A percentile compares a stretch with the other conserved stretches of the same genome.
phyloP scores from a whole-genome alignment of 192 early-diverging fungal genomes.

The Coemansia furcata region DNA sequence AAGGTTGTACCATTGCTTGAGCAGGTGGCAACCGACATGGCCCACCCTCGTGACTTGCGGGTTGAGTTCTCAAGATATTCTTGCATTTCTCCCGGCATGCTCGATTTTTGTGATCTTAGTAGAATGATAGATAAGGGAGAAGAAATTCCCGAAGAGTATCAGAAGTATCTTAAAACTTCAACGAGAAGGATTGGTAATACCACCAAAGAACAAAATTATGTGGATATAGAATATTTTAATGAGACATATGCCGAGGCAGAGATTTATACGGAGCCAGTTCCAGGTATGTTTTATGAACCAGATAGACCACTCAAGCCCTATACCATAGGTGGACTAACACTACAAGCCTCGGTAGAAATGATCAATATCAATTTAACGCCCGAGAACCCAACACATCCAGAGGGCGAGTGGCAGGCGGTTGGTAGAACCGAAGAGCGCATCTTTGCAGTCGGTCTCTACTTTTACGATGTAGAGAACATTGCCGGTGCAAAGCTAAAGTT shows the following conservation, averaged over 20 bases:
- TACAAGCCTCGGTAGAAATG: slow-evolving; percentile 70
- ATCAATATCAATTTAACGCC: slow-evolving; percentile 64
- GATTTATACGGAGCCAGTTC: slow-evolving; percentile 13
- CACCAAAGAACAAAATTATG: no score
- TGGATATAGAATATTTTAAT: neutral
- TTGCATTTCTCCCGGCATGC: neutral
- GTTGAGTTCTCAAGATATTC: neutral
- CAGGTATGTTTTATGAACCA: neutral
- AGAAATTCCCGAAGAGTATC: neutral
- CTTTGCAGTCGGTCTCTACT: slow-evolving; percentile 33
- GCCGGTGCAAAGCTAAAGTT: no score
- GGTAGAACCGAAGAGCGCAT: slow-evolving; percentile 69
- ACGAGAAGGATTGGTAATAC: no score
- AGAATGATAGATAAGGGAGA: neutral
- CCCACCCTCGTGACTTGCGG: neutral
- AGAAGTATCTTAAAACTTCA: neutral
- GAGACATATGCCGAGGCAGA: neutral
- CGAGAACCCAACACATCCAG: slow-evolving; percentile 58
- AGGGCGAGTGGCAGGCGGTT: slow-evolving; percentile 66
- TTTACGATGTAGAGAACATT: no score
- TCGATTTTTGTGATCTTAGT: neutral
- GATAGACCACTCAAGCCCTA: slow-evolving; percentile 7
- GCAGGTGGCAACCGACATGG: slow-evolving; percentile 20
- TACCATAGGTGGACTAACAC: slow-evolving; percentile 26
- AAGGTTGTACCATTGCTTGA: slow-evolving; percentile 60